Conservation (phyloP, 495 filamentous ascomycete genomes). For the Lophium mytilinum region DNA sequence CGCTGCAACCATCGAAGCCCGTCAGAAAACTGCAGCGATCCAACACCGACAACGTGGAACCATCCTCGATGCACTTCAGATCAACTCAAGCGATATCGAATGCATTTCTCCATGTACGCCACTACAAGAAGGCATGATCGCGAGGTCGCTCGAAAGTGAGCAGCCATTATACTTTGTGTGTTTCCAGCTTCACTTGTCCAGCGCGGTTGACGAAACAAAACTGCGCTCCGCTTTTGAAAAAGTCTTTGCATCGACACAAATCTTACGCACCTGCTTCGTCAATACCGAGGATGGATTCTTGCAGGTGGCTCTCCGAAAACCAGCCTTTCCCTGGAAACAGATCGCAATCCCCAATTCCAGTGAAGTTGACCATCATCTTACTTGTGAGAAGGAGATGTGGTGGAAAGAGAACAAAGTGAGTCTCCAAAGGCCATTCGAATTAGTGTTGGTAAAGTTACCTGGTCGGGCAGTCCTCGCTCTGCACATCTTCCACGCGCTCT, state of each 20-base stretch:
- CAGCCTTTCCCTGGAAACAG: slow-evolving; percentile 43
- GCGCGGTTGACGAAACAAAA: slow-evolving; percentile 32
- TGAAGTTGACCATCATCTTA: slow-evolving; percentile 27
- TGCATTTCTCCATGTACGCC: slow-evolving; percentile 68
- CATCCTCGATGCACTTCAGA: slow-evolving; percentile 40
- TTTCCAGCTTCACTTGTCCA: slow-evolving; percentile 50
- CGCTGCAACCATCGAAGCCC: slow-evolving; percentile 35
- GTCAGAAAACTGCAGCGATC: slow-evolving; percentile 51
- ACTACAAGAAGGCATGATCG: slow-evolving; percentile 73
- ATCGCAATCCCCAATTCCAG: slow-evolving; percentile 19
- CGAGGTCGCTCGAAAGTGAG: slow-evolving; percentile 49
- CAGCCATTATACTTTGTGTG: slow-evolving; percentile 59
- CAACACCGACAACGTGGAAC: slow-evolving; percentile 44
- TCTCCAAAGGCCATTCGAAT: slow-evolving; percentile 36
- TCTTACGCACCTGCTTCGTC: slow-evolving; percentile 60
- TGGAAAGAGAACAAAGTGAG: slow-evolving; percentile 25
- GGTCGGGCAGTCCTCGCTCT: slow-evolving; percentile 41
- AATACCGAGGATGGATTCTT: slow-evolving; percentile 60
- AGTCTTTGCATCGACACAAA: slow-evolving; percentile 41
- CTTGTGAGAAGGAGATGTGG: slow-evolving; percentile 39
- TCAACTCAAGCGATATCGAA: slow-evolving; percentile 47
- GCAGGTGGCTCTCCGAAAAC: slow-evolving; percentile 52
- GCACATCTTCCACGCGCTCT: slow-evolving; percentile 76
- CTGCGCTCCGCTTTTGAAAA: slow-evolving; percentile 46
- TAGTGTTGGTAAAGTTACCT: slow-evolving; percentile 35